These are phyloP conservation scores for Trichoderma asperellum DNA, from an alignment of 2,329 filamentous ascomycete genomes.

Conservation along the genomic window DNA sequence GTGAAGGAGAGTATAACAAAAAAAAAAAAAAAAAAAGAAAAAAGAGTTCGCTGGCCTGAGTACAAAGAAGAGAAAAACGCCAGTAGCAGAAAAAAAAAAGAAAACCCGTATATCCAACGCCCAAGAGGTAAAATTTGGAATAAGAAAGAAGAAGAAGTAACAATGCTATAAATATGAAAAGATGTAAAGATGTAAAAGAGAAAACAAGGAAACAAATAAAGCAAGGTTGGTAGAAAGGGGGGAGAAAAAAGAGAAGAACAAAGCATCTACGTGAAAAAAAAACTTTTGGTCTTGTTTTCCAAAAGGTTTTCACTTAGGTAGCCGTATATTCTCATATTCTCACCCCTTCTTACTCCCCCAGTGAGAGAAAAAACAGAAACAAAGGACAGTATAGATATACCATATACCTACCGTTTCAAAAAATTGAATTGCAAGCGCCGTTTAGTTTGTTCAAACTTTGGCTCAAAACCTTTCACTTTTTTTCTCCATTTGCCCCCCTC, in stretches of 20 bases:
- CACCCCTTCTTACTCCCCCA: not conserved
- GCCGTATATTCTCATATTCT: not conserved
- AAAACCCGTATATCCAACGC: not conserved
- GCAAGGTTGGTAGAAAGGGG: not conserved
- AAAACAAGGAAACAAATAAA: not conserved
- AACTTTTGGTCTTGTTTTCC: not conserved
- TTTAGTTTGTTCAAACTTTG: not conserved
- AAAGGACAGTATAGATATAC: not conserved
- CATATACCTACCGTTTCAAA: constrained; percentile 12
- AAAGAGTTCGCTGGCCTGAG: not conserved
- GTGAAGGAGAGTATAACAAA: not conserved
- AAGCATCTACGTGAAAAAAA: constrained; percentile 14
- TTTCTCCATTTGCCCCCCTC: not conserved
- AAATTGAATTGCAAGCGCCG: not conserved
- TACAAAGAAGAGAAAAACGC: not conserved
- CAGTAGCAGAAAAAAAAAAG: not conserved
- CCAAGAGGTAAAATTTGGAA: not conserved
- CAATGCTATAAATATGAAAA: not conserved
- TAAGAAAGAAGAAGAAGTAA: not conserved
- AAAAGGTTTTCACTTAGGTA: constrained; percentile 13
- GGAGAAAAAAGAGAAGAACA: not conserved
- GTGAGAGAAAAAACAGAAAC: not conserved
- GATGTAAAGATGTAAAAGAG: too few species aligned
- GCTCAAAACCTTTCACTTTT: not conserved
- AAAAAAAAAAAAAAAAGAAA: too few species aligned